These are phyloP conservation scores for Tranzscheliella williamsii DNA, from an alignment of 1,284 basidiomycete species.

Conservation along the genomic window DNA sequence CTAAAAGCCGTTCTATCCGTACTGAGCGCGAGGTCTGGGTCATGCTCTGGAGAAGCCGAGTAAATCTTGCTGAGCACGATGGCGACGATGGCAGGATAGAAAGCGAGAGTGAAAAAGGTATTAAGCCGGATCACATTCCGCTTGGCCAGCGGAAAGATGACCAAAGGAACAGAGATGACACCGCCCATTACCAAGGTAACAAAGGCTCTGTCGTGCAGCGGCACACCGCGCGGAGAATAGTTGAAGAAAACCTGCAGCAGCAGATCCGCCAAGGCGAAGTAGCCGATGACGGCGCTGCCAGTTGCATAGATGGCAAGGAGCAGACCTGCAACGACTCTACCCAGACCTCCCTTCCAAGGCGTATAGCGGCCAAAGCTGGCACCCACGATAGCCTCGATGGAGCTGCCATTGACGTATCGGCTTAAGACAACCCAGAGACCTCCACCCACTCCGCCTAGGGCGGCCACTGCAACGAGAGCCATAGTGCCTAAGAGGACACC, in stretches of 20 bases:
- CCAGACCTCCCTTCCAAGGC: conserved; percentile 52
- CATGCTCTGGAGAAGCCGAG: conserved; percentile 2
- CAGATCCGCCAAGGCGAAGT: conserved; percentile 56
- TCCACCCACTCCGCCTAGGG: conserved; percentile 55
- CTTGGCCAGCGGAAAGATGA: conserved; percentile 56
- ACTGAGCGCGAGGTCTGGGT: conserved; percentile 1
- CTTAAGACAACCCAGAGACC: conserved; percentile 57
- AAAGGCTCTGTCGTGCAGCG: conserved; percentile 53
- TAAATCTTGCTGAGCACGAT: conserved; percentile 46
- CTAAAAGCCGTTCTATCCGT: background rate
- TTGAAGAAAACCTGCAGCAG: conserved; percentile 56
- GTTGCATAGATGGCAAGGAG: conserved; percentile 53
- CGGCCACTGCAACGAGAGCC: conserved; percentile 36
- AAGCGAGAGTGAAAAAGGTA: conserved; percentile 37
- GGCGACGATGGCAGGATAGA: conserved; percentile 48
- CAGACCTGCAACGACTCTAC: conserved; percentile 37
- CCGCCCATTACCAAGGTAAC: conserved; percentile 55
- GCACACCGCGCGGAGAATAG: conserved; percentile 45
- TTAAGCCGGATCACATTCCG: conserved; percentile 56
- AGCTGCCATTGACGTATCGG: conserved; percentile 54
- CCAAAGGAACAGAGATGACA: conserved; percentile 46
- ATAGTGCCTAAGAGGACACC: conserved; percentile 40
- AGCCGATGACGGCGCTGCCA: conserved; percentile 54
- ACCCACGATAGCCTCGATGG: conserved; percentile 53
- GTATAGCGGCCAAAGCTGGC: conserved; percentile 54